These are phyloP conservation scores for Suillus americanus DNA, from an alignment of 768 basidiomycete genomes.

Conservation along the genomic window DNA sequence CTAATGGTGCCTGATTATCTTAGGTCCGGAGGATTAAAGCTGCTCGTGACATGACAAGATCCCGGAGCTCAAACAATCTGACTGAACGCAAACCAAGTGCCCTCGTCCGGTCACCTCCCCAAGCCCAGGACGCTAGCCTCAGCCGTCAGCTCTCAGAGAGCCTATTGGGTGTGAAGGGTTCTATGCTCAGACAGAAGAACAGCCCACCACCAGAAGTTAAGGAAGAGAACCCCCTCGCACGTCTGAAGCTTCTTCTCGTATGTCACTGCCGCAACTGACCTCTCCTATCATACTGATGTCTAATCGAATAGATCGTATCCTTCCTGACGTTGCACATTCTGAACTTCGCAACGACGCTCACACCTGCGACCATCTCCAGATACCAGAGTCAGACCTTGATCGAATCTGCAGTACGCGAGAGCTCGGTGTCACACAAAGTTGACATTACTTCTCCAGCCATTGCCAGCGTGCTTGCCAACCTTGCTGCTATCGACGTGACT, in stretches of 20 bases:
- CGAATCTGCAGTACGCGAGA: conserved; percentile 14
- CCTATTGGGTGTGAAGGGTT: conserved; percentile 50
- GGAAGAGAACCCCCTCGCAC: conserved; percentile 77
- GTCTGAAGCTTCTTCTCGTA: conserved; percentile 86
- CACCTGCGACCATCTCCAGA: conserved; percentile 56
- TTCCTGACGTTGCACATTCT: conserved; percentile 91
- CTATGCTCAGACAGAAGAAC: conserved; percentile 44
- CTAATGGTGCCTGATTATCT: conserved; percentile 11
- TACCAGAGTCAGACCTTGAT: conserved; percentile 31
- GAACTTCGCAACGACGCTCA: conserved; percentile 90
- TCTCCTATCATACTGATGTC: conserved; percentile 7
- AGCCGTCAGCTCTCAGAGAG: conserved; percentile 28
- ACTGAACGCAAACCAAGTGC: conserved; percentile 32
- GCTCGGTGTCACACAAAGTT: conserved; percentile 47
- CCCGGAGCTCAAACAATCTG: conserved; percentile 31
- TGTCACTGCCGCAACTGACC: conserved; percentile 22
- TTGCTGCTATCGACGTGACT: conserved; percentile 40
- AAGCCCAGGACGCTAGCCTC: conserved; percentile 17
- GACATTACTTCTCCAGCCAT: conserved; percentile 69
- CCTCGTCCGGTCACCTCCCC: conserved; percentile 24
- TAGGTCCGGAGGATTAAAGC: conserved; percentile 73
- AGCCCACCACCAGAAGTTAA: conserved; percentile 41
- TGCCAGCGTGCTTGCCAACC: conserved; percentile 53
- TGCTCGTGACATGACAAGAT: conserved; percentile 49
- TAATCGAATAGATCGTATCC: conserved; percentile 63